Percentiles rank a stretch among this genome's conserved stretches.
Conservation (phyloP, 371 early-diverging fungal genomes). For the Mortierella sp. region DNA sequence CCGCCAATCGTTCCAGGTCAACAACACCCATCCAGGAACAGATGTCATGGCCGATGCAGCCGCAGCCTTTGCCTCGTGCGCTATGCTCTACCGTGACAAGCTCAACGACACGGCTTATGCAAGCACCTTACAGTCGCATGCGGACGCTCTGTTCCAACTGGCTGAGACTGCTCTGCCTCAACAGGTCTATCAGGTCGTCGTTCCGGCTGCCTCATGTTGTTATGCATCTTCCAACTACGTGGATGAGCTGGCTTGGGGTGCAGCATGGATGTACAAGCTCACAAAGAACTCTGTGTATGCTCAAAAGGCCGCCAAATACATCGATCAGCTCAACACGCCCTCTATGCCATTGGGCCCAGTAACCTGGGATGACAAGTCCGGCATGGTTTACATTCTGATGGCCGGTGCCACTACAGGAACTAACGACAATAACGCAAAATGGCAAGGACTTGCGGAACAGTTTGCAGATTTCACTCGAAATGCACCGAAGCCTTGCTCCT, state of each 20-base stretch:
- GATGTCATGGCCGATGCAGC: slow-evolving; percentile 70
- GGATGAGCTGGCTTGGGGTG: slow-evolving; percentile 69
- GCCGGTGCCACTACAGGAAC: slow-evolving; percentile 53
- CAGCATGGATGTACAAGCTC: slow-evolving; percentile 72
- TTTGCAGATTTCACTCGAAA: slow-evolving; percentile 48
- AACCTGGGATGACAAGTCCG: slow-evolving; percentile 60
- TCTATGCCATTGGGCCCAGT: slow-evolving; percentile 17
- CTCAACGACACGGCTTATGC: slow-evolving; percentile 65
- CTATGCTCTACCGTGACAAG: slow-evolving; percentile 63
- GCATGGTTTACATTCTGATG: slow-evolving; percentile 64
- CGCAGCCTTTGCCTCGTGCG: slow-evolving; percentile 72
- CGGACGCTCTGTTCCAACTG: slow-evolving; percentile 56
- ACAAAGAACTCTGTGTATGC: slow-evolving; percentile 61
- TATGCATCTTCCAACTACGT: slow-evolving; percentile 62
- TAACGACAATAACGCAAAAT: slow-evolving; percentile 15
- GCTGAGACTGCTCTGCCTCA: slow-evolving; percentile 61
- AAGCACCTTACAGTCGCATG: slow-evolving; percentile 54
- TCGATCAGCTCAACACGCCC: slow-evolving; percentile 48
- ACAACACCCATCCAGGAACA: slow-evolving; percentile 62
- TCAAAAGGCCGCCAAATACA: slow-evolving; percentile 61
- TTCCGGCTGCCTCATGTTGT: slow-evolving; percentile 55
- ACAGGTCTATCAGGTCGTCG: slow-evolving; percentile 62
- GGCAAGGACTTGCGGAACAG: slow-evolving; percentile 45
- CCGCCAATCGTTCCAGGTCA: slow-evolving; percentile 65
- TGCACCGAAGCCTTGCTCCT: slow-evolving; percentile 51